phyloP scores from a whole-genome alignment of 768 basidiomycete genomes.

The Tephrocybe sp. region DNA sequence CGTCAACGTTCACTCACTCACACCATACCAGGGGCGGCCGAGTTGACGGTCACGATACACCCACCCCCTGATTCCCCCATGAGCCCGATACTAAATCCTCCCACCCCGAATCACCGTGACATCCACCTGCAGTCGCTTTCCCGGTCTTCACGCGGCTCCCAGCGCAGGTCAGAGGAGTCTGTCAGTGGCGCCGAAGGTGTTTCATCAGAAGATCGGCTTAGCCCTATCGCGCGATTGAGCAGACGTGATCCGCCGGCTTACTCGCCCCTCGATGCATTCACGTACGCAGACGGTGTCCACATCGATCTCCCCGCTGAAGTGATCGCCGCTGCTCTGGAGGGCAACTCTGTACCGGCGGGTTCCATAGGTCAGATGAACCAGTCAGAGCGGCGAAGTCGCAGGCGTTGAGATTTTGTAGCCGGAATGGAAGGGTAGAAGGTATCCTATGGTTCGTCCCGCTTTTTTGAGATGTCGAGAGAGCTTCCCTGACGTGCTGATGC shows the following conservation, averaged over 20 bases:
- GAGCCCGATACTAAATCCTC: slow-evolving; percentile 73
- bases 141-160: slow-evolving; percentile 26
- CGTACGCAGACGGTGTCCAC: slow-evolving; percentile 86
- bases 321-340: slow-evolving; percentile 87
- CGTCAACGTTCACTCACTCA: slow-evolving; percentile 69
- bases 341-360: slow-evolving; percentile 58
- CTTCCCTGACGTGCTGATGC: slow-evolving; percentile 9
- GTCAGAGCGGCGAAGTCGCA: slow-evolving; percentile 58
- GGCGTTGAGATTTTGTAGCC: slow-evolving; percentile 34
- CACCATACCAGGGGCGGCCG: slow-evolving; percentile 62
- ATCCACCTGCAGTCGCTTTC: slow-evolving; percentile 76
- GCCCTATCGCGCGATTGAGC: slow-evolving; percentile 34
- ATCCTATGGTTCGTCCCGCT: slow-evolving; percentile 22
- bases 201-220: slow-evolving; percentile 29
- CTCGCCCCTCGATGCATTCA: slow-evolving; percentile 84
- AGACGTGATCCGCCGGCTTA: slow-evolving; percentile 82
- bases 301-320: slow-evolving; percentile 92
- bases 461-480: slow-evolving; percentile 1
- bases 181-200: slow-evolving; percentile 24
- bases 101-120: slow-evolving; percentile 82
- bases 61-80: slow-evolving; percentile 79
- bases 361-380: slow-evolving; percentile 50
- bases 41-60: slow-evolving; percentile 69
- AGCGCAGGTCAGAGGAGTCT: slow-evolving; percentile 37
- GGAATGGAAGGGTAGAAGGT: slow-evolving; percentile 12